phyloP scores from a whole-genome alignment of 2,329 filamentous ascomycete species.

The Thelonectria olida region DNA sequence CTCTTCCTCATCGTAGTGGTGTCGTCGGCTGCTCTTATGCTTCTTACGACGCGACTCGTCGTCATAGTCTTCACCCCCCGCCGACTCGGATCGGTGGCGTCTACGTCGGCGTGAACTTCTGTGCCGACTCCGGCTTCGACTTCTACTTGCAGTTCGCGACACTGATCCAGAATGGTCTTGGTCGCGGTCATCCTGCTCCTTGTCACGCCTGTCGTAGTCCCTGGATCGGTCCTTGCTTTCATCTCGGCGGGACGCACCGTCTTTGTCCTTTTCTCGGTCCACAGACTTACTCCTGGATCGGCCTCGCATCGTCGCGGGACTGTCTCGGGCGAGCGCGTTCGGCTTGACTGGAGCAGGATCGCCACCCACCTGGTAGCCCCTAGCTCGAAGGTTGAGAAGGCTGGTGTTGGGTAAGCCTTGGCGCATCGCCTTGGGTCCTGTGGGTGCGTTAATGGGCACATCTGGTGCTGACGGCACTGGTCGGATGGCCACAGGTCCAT shows the following conservation, averaged over 20 bases:
- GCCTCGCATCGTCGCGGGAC: slow-evolving; percentile 31
- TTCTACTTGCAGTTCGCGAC: slow-evolving; percentile 42
- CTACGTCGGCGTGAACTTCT: slow-evolving; percentile 60
- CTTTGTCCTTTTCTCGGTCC: slow-evolving; percentile 49
- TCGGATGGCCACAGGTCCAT: slow-evolving; percentile 41
- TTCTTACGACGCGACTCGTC: slow-evolving; percentile 59
- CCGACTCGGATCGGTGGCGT: slow-evolving; percentile 64
- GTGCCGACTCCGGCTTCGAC: slow-evolving; percentile 53
- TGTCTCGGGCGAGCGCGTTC: slow-evolving; percentile 27
- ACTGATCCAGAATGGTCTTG: slow-evolving; percentile 45
- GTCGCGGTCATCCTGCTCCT: slow-evolving; percentile 30
- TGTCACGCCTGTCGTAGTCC: slow-evolving; percentile 38
- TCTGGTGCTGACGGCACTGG: slow-evolving; percentile 48
- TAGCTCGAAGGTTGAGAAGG: slow-evolving; percentile 69
- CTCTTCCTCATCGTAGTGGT: slow-evolving; percentile 57
- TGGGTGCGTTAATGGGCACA: slow-evolving; percentile 78
- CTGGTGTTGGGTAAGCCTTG: slow-evolving; percentile 87
- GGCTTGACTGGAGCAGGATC: slow-evolving; percentile 43
- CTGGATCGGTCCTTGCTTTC: slow-evolving; percentile 46
- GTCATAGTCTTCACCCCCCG: slow-evolving; percentile 59
- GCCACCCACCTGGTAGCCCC: slow-evolving; percentile 58
- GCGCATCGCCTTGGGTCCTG: slow-evolving; percentile 93
- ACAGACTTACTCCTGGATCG: slow-evolving; percentile 60
- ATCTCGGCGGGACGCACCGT: slow-evolving; percentile 45
- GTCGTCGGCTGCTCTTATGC: slow-evolving; percentile 55